A percentile compares a stretch with the other conserved stretches of the same genome.
Conservation (phyloP, 768 basidiomycete genomes). For the Hericium rajendrae region DNA sequence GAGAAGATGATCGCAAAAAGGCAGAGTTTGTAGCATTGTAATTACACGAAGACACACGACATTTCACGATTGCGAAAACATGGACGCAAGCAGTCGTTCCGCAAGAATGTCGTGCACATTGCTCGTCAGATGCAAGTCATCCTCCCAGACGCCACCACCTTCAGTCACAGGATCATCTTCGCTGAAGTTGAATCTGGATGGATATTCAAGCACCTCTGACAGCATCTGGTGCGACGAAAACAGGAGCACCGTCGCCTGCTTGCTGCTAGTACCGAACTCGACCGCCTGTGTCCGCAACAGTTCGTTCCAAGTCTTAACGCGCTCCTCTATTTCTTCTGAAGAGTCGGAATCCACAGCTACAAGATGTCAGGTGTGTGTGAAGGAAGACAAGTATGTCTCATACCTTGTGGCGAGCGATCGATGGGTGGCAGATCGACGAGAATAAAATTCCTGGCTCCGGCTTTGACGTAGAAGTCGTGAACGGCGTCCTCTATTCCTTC, state of each 20-base stretch:
- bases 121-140: conserved; percentile 28
- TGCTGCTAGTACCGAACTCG: conserved; percentile 17
- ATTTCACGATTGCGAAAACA: neutral
- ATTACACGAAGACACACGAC: no score
- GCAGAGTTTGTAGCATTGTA: neutral
- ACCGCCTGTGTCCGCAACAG: conserved; percentile 14
- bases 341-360: neutral
- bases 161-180: conserved; percentile 20
- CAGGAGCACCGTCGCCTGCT: conserved; percentile 21
- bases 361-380: neutral
- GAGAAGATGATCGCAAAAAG: neutral
- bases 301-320: conserved; percentile 25
- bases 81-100: neutral
- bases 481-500: conserved; percentile 19
- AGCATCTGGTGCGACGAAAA: conserved; percentile 26
- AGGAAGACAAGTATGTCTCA: neutral
- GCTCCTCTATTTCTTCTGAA: conserved; percentile 7
- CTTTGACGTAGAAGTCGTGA: conserved; percentile 24
- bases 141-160: conserved; percentile 29
- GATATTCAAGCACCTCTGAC: conserved; percentile 26
- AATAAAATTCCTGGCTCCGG: conserved; percentile 27
- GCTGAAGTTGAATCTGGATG: conserved; percentile 21
- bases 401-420: conserved; percentile 29
- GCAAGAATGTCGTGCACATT: neutral
- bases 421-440: conserved; percentile 30